Conservation (phyloP, 108 stramenopile genomes). For the Nitzschia inconspicua region DNA sequence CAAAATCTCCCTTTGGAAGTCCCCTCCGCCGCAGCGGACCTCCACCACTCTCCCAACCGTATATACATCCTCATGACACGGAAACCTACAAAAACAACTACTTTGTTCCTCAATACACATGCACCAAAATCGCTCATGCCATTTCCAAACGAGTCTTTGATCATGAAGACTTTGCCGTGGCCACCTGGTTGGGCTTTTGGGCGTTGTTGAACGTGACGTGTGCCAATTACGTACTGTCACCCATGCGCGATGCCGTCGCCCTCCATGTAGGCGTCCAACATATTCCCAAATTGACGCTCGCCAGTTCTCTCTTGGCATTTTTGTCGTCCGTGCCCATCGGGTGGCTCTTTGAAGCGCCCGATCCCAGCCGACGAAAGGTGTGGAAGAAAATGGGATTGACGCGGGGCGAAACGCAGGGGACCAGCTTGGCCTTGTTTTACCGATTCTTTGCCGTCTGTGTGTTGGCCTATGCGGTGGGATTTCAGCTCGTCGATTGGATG, state of each 20-base stretch:
- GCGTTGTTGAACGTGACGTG: conserved; percentile 65
- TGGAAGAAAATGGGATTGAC: conserved; percentile 87
- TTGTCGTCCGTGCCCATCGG: conserved; percentile 78
- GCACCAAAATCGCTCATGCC: conserved; percentile 13
- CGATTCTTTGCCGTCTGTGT: conserved; percentile 71
- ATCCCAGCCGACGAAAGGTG: conserved; percentile 65
- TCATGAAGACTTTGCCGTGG: conserved; percentile 27
- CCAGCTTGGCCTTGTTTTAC: conserved; percentile 80
- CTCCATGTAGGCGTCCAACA: conserved; percentile 74
- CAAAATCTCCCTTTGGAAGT: neutral
- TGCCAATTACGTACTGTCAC: conserved; percentile 68
- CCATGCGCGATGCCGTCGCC: conserved; percentile 86
- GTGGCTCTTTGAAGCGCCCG: conserved; percentile 90
- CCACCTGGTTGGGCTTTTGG: conserved; percentile 72
- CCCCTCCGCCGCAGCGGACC: neutral
- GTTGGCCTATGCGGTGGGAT: conserved; percentile 69
- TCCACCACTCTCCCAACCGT: neutral
- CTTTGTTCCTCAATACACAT: conserved; percentile 24
- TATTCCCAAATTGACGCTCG: conserved; percentile 74
- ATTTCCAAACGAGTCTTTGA: conserved; percentile 20
- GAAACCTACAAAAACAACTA: neutral
- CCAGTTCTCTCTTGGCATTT: conserved; percentile 70
- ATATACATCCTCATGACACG: neutral
- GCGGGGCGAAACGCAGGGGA: conserved; percentile 87
- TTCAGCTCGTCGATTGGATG: conserved; percentile 23